Base-by-base conservation (phyloP, 2,329 filamentous ascomycete genomes). In the Apiospora rasikravindrae region DNA sequence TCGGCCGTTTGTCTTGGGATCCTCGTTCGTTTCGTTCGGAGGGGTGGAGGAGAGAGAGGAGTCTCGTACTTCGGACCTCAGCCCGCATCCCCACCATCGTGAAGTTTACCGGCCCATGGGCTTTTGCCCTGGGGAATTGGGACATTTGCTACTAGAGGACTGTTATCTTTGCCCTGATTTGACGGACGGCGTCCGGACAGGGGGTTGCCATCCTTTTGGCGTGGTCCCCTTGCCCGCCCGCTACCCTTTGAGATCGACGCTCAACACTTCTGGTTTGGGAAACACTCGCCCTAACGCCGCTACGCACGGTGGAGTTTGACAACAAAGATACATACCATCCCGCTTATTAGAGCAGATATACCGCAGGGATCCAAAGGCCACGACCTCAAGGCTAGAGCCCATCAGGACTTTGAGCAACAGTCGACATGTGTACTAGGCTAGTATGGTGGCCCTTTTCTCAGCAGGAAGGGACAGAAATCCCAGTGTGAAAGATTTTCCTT, bases 11-110 rank as follows among this genome's bases (percentile, higher is more conserved):
- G 33, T 37, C 22, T n/a, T 64, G 16, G 33, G 57, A 40, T 64
- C 57, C 29, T 40, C 57, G 53, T 37, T 37, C 53, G 29, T 33
- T 57, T 26, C 19, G 29, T 42, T 42, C 6, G 40, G 40, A 42
- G 40, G 40, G 11, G 11, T 8, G 40, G 8, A 11, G 40, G 40
- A 42, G 10, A 8, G 29, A 16, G 44, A 22, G 45, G 45, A 53
- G 26, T 33, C 51, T 6, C 26, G 16, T 8, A 51, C 53, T n/a
- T 40, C 57, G 57, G 57, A 40, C 57, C 11, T 40, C 57, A 64
- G 33, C 14, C 57, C 57, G 57, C 22, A 64, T 64, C 57, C 57
- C 57, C 57, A 64, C 33, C 57, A 64, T 64, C 57, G 57, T 64
- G 57, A 64, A 40, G 19, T 64, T 37, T 64, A n/a, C 57, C 57